A percentile compares a stretch with the other conserved stretches of the same genome.
Conservation (phyloP, 257 asterid genomes). For the Dorcoceras hygrometricum region DNA sequence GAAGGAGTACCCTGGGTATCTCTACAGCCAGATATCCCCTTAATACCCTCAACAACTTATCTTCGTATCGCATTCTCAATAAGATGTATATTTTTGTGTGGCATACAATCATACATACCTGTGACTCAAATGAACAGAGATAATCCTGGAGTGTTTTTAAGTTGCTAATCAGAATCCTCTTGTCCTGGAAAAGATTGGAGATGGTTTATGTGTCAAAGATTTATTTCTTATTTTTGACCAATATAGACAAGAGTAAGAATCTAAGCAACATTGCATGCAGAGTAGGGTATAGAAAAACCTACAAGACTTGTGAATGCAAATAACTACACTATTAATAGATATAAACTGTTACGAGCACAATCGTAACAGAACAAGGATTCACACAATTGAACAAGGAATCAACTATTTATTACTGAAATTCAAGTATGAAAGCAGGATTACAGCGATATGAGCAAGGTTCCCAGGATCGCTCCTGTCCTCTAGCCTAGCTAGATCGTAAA, state of each 20-base stretch:
- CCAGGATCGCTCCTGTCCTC: too few relatives aligned
- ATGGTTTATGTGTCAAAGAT: conserved; percentile 20
- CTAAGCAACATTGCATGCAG: conserved; percentile 3
- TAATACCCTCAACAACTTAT: conserved; percentile 8
- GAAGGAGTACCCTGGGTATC: conserved; percentile 15
- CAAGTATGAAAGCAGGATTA: too few relatives aligned
- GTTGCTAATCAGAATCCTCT: conserved; percentile 73
- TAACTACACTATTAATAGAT: conserved; percentile 18
- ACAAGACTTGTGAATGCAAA: neutral
- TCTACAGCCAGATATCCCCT: conserved; percentile 6
- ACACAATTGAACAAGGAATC: too few relatives aligned
- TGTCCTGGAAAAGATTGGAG: conserved; percentile 60
- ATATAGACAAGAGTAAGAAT: conserved; percentile 13
- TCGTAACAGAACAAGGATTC: too few relatives aligned
- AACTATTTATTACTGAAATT: too few relatives aligned
- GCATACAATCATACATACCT: conserved; percentile 44
- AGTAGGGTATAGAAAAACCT: neutral
- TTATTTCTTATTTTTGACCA: conserved; percentile 18
- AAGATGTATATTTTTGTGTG: conserved; percentile 4
- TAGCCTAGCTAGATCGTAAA: too few relatives aligned
- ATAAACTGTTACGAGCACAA: too few relatives aligned
- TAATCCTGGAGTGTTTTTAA: conserved; percentile 87
- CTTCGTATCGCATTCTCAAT: neutral
- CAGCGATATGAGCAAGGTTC: too few relatives aligned
- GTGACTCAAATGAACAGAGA: conserved; percentile 86